phyloP scores from a whole-genome alignment of 345 rosid genomes.

The Syzygium oleosum region DNA sequence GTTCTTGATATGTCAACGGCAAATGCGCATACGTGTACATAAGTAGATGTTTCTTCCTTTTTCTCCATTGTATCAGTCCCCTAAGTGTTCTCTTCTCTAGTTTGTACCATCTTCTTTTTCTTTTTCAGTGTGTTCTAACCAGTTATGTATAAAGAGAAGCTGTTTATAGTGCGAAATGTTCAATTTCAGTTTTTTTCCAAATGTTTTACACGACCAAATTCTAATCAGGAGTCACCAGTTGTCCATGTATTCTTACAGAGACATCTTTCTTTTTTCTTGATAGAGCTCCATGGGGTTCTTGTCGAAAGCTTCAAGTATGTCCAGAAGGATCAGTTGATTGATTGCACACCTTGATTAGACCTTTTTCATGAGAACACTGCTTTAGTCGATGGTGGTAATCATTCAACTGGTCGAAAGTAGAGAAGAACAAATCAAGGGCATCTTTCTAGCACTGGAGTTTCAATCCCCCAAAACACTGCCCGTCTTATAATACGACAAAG shows the following conservation, averaged over 20 bases:
- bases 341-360: neutral
- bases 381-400: neutral
- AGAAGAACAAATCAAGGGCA: neutral
- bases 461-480: neutral
- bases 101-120: neutral
- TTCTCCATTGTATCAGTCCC: neutral
- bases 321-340: neutral
- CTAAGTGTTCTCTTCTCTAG: neutral
- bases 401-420: neutral
- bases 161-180: neutral
- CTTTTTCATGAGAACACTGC: neutral
- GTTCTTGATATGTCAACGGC: neutral
- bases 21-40: neutral
- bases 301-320: neutral
- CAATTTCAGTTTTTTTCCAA: neutral
- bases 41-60: neutral
- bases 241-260: neutral
- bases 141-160: neutral
- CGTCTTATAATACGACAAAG: neutral
- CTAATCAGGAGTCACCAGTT: neutral
- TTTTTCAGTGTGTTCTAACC: neutral
- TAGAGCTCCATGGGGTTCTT: neutral
- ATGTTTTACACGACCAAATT: neutral
- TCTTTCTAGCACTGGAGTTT: neutral
- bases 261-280: neutral